Percentiles rank a stretch among this genome's conserved stretches.
phyloP scores from a whole-genome alignment of 371 early-diverging fungal genomes.

The Zopfochytrium polystomum region DNA sequence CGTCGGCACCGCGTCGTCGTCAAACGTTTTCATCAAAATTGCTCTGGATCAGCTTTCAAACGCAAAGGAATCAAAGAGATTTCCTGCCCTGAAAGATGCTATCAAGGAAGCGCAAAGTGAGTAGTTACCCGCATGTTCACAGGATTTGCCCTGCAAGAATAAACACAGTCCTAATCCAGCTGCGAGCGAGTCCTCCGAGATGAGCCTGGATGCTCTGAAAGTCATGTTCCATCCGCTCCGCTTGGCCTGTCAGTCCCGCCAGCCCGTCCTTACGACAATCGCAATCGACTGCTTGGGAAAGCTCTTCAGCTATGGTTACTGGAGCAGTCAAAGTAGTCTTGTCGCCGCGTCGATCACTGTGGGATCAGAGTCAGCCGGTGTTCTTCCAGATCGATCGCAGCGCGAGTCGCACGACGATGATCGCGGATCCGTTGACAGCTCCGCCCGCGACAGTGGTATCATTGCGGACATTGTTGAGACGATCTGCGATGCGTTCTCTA shows the following conservation, averaged over 20 bases:
- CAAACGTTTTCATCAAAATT: slow-evolving; percentile 44
- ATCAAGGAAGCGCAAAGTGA: slow-evolving; percentile 34
- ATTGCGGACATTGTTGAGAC: slow-evolving; percentile 46
- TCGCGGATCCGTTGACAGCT: not conserved
- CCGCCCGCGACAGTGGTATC: slow-evolving; percentile 25
- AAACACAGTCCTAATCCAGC: not conserved
- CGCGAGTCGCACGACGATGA: slow-evolving; percentile 2
- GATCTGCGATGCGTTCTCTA: slow-evolving; percentile 44
- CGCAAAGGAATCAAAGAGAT: slow-evolving; percentile 42
- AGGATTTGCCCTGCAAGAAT: slow-evolving; percentile 11
- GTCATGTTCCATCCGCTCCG: slow-evolving; percentile 45
- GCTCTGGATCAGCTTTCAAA: slow-evolving; percentile 42
- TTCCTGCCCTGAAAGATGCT: slow-evolving; percentile 31
- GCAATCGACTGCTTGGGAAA: slow-evolving; percentile 58
- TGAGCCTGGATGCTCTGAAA: slow-evolving; percentile 20
- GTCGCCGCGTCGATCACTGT: not conserved
- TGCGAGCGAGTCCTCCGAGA: not conserved
- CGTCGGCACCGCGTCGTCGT: too few relatives aligned
- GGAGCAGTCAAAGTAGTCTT: slow-evolving; percentile 29
- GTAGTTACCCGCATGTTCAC: too few relatives aligned
- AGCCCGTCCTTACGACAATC: slow-evolving; percentile 37
- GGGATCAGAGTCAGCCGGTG: not conserved
- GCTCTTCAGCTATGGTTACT: slow-evolving; percentile 54
- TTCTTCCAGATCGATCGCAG: not conserved
- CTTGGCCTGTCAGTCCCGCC: slow-evolving; percentile 50